Base-by-base conservation (phyloP, 2,329 filamentous ascomycete species). In the Fusarium virguliforme region DNA sequence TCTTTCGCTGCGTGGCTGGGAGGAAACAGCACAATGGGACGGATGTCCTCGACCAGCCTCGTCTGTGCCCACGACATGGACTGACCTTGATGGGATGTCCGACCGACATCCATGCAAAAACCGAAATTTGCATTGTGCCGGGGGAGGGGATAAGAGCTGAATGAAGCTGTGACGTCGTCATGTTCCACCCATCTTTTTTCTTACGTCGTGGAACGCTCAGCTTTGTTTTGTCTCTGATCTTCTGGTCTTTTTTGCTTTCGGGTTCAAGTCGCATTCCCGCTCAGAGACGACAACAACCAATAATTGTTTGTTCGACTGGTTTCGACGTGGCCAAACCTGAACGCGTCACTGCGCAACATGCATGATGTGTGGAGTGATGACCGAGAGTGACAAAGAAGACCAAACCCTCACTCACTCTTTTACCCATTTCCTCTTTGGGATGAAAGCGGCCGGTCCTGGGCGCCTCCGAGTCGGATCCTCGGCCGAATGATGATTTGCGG, bases 91-190 rank as follows among this genome's bases (percentile, higher is more conserved):
- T 38, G 40, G 34, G 30, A 40, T 43, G 46, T 37, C 53, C 43
- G 53, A 54, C 35, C 53, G 24, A 26, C 30, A 57, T 41, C 54
- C 54, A 43, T 57, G 54, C 38, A 40, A 58, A 46, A 28, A 28
- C 15, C 18, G 40, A 34, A 24, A 35, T 46, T 57, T 24, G 28
- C 58, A 56, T 26, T 59, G 30, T 24, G 51, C 60, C 32, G 41
- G 41, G 41, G 41, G 28, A 8, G 28, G 37, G 22, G 18, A 34
- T 32, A 24, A 12, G 10, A 65, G 51, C 64, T 56, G 55, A 46
- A 37, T 46, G 24, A 59, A 15, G 54, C 40, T 60, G 51, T 69
- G 64, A 69, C 66, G 63, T 62, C 71, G 64, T 61, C 72, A 62
- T 41, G 54, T 34, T 57, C 38, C 54, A 57, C 37, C 48, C 24